These are phyloP conservation scores for Wickerhamomyces sp. DNA, from an alignment of 1,139 yeast genomes.

Conservation along the genomic window DNA sequence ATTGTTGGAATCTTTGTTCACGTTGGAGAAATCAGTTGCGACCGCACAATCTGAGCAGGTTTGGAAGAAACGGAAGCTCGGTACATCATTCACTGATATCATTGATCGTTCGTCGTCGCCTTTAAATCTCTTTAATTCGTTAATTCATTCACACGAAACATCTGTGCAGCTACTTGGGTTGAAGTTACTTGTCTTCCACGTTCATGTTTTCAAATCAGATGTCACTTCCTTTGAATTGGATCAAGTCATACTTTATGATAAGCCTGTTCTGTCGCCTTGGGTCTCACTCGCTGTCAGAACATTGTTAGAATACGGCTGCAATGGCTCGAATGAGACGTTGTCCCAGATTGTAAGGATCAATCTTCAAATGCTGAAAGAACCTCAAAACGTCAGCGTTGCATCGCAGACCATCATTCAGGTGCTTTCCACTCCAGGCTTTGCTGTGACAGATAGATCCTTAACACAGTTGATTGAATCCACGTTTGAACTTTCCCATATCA, in stretches of 20 bases:
- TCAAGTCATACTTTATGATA: conserved; percentile 20
- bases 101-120: conserved; percentile 4
- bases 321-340: conserved; percentile 11
- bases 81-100: conserved; percentile 4
- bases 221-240: conserved; percentile 3
- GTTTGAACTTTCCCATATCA: conserved; percentile 48
- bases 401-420: conserved; percentile 28
- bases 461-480: conserved; percentile 42
- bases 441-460: conserved; percentile 33
- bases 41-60: conserved; percentile 1
- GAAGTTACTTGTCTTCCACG: conserved; percentile 25
- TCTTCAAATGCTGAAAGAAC: conserved; percentile 41
- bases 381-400: conserved; percentile 24
- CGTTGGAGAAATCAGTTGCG: background rate
- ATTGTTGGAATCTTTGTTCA: conserved; percentile 10
- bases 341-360: conserved; percentile 34
- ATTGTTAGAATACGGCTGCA: conserved; percentile 25
- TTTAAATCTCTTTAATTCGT: conserved; percentile 2
- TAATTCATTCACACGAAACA: conserved; percentile 5
- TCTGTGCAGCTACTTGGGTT: conserved; percentile 27
- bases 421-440: conserved; percentile 17
- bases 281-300: conserved; percentile 31
- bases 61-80: conserved; percentile 13
- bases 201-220: conserved; percentile 5
- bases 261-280: conserved; percentile 30